Percentiles rank a stretch among this genome's conserved stretches.
These are phyloP conservation scores for Phytophthora hybrid DNA, from an alignment of 352 stramenopile genomes.

Conservation along the genomic window DNA sequence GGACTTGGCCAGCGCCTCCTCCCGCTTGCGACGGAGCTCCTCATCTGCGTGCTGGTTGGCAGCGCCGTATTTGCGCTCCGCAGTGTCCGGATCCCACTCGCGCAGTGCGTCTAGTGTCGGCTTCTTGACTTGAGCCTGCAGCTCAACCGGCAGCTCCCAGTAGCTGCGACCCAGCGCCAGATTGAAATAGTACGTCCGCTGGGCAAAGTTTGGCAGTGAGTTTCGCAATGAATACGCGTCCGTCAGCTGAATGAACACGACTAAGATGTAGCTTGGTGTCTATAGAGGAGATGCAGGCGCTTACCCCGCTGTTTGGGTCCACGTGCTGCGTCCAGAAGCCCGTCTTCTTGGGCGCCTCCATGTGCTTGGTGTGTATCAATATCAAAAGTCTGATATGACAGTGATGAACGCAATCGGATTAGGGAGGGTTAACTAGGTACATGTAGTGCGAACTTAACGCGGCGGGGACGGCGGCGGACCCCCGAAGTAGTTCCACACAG, in stretches of 20 bases:
- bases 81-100: conserved; percentile 53
- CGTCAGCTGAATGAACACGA: neutral
- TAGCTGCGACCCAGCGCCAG: conserved; percentile 78
- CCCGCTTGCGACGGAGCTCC: conserved; percentile 47
- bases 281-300: conserved; percentile 19
- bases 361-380: conserved; percentile 6
- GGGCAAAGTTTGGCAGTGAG: conserved; percentile 5
- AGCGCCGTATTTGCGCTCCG: conserved; percentile 47
- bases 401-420: conserved; percentile 1
- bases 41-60: conserved; percentile 29
- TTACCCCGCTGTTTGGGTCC: conserved; percentile 63
- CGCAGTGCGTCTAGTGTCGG: conserved; percentile 58
- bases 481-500: conserved; percentile 84
- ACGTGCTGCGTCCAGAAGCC: conserved; percentile 84
- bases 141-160: conserved; percentile 70
- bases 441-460: conserved; percentile 43
- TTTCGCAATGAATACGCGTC: conserved; percentile 6
- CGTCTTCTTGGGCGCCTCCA: conserved; percentile 56
- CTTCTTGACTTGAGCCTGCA: conserved; percentile 57
- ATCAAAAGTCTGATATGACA: neutral
- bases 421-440: neutral
- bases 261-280: neutral
- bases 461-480: conserved; percentile 54
- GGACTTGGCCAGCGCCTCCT: conserved; percentile 55
- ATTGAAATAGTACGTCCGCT: conserved; percentile 87